A percentile compares a stretch with the other conserved stretches of the same genome.
phyloP scores from a whole-genome alignment of 2,329 filamentous ascomycete genomes.

The Dactylella cylindrospora region DNA sequence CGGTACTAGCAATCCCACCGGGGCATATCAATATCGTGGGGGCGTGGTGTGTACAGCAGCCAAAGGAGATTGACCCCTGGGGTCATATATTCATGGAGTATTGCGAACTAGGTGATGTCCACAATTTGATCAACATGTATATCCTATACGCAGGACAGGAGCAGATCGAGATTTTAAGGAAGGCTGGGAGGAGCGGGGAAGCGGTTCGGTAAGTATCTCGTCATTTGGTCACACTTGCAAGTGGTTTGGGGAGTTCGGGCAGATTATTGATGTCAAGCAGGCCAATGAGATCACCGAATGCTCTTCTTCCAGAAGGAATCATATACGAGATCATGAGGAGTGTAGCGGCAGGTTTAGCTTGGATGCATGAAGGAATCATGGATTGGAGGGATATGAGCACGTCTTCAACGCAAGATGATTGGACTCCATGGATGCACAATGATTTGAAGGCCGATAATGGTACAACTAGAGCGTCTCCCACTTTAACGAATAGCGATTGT shows the following conservation, averaged over 20 bases:
- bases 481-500: too few species aligned
- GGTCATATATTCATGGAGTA: conserved; percentile 37
- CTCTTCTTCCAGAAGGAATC: conserved; percentile 13
- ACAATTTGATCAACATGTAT: background rate
- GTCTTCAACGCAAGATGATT: conserved; percentile 12
- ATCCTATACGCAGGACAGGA: too few species aligned
- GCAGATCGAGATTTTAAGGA: background rate
- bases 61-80: background rate
- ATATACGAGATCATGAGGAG: conserved; percentile 19
- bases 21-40: conserved; percentile 21
- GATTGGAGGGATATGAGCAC: too few species aligned
- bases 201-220: conserved; percentile 3
- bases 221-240: background rate
- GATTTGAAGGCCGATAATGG: conserved; percentile 27
- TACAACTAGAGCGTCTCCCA: conserved; percentile 3
- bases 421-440: conserved; percentile 21
- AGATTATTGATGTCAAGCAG: too few species aligned
- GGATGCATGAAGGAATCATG: conserved; percentile 18
- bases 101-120: conserved; percentile 22
- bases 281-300: too few species aligned
- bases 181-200: background rate
- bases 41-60: conserved; percentile 3
- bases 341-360: conserved; percentile 17
- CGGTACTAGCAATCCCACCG: background rate
- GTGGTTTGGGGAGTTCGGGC: background rate